Evolutionary conservation across 2,329 filamentous ascomycete genomes (phyloP), one percentile per base, ranked within the genome.

Genomic region (Verticillium longisporum): DNA sequence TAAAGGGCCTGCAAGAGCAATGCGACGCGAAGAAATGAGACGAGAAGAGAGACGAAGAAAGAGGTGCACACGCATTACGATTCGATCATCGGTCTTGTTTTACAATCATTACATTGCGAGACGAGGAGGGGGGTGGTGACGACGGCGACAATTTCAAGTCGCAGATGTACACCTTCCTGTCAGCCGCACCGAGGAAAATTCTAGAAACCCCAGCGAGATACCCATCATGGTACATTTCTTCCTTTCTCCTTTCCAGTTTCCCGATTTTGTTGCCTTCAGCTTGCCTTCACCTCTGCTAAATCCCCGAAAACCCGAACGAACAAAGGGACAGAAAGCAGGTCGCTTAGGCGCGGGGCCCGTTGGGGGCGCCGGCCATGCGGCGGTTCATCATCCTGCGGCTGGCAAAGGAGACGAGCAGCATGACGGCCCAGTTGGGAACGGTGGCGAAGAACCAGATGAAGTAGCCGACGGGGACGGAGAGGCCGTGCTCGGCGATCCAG

Each of bases 371-470:
- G 36, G 61, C 62, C 64, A 70, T 68, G 56, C 69, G 70, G 60
- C 71, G 72, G 67, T 70, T 70, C 90, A 93, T 92, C 74, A 93
- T 83, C 61, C 80, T 83, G 71, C 90, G 83, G 80, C 87, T 91
- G 65, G 89, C 70, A 72, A 93, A 86, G 59, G 88, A 90, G 67
- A 94, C 81, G 57, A 84, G 72, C 67, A 94, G 81, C 90, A 94
- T 93, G 70, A 92, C 87, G 60, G 85, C 75, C 90, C 90, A 94
- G 78, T 88, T 86, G 61, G 90, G 84, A 62, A 91, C 75, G 57
- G 88, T 75, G 68, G 82, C 80, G 69, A 90, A 85, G 66, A 79
- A 80, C 84, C 85, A 92, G 67, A 91, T 79, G 58, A 83, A 66
- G 71, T 90, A 92, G 61, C 82, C 90, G 54, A 88, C 74, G 45